Conservation (phyloP, 768 basidiomycete species). For the Macrolepiota fuliginosa region DNA sequence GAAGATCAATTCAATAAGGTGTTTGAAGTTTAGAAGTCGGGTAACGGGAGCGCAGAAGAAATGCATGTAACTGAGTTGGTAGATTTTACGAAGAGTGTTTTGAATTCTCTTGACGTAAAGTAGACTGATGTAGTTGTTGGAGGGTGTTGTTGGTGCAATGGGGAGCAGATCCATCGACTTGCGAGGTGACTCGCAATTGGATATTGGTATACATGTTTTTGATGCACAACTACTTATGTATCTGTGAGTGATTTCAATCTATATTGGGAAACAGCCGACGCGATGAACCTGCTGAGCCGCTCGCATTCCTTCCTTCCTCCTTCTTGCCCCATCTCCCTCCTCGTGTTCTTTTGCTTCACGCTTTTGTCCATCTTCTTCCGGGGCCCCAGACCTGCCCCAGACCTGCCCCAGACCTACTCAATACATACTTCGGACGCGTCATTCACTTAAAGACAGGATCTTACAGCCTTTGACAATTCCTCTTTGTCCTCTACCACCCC, state of each 20-base stretch:
- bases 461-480: background rate
- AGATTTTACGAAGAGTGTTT: slow-evolving; percentile 20
- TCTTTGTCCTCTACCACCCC: slow-evolving; percentile 6
- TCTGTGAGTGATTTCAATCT: background rate
- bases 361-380: background rate
- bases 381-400: background rate
- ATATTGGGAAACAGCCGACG: slow-evolving; percentile 11
- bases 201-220: slow-evolving; percentile 1
- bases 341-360: background rate
- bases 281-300: background rate
- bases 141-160: slow-evolving; percentile 67
- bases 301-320: background rate
- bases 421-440: slow-evolving; percentile 22
- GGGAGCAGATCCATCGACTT: slow-evolving; percentile 41
- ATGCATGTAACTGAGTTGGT: slow-evolving; percentile 36
- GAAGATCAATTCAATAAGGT: slow-evolving; percentile 52
- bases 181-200: background rate
- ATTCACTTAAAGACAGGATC: slow-evolving; percentile 22
- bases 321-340: background rate
- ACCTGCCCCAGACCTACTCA: background rate
- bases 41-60: slow-evolving; percentile 15
- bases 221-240: background rate
- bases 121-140: slow-evolving; percentile 51
- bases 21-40: slow-evolving; percentile 40
- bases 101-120: slow-evolving; percentile 32